Evolutionary conservation across 768 basidiomycete genomes (phyloP), one percentile per base, ranked within the genome.

Genomic region (Pleurotus tuoliensis): DNA sequence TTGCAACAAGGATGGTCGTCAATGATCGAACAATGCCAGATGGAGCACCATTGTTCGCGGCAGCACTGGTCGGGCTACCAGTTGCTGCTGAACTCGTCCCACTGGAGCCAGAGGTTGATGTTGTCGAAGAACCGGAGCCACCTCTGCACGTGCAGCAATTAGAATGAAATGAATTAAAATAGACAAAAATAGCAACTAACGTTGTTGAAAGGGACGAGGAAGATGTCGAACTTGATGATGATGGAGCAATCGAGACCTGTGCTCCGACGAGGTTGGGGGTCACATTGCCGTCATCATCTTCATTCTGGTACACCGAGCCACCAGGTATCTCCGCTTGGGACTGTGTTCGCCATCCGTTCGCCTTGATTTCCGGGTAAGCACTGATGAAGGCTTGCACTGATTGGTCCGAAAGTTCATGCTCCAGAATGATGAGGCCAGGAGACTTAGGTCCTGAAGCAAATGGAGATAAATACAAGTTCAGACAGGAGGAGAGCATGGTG

Each of bases 341-440:
- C 39, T 73, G 71, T 25, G 84, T 74, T 34, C 79, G 78, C 94
- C 94, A 98, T 9, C 85, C 86, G 61, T 86, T 84, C 4, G 76
- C 62, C 59, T 75, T 73, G 69, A 94, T 84, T 39, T 82, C 58
- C 3, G 87, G 84, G 67, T 79, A 91, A 6, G 80, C 79, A 41
- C 73, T 71, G 0, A 87, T 83, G 71, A 94, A 95, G 3, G 83
- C 82, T 38, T 74, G 62, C 18, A 92, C 85, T 30, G 86, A 75
- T 60, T 73, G 67, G 43, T 81, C 71, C 30, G 77, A 79, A 20
- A 87, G 73, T 71, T 97, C 94, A 69, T 98, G 95, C 67, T 96
- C 88, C 57, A 97, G 79, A 55, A 92, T 76, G 59, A 92, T 76
- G 20, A 95, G 79, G 34, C 95, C 95, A 2, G 91, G 87, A 8